These are phyloP conservation scores for Mycena vitilis DNA, from an alignment of 768 basidiomycete species.

Conservation along the genomic window DNA sequence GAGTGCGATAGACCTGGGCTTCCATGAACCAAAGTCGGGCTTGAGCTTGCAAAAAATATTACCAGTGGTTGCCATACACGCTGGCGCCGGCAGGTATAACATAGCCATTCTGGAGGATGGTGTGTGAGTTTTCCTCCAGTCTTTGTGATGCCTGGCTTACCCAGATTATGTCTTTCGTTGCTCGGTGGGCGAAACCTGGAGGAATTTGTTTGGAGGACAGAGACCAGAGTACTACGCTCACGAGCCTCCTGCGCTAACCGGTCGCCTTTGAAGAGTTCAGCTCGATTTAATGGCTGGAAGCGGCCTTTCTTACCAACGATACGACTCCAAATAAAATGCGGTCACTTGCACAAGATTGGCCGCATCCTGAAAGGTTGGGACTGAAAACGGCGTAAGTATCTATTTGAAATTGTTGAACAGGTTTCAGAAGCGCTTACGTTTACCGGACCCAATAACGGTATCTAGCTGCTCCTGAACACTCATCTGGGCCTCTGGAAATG, in stretches of 20 bases:
- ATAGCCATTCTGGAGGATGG: slow-evolving; percentile 51
- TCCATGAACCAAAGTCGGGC: background rate
- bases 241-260: slow-evolving; percentile 59
- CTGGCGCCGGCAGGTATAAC: slow-evolving; percentile 68
- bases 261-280: slow-evolving; percentile 42
- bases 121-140: background rate
- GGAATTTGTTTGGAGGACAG: background rate
- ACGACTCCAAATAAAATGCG: slow-evolving; percentile 63
- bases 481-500: slow-evolving; percentile 63
- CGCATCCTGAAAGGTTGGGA: slow-evolving; percentile 55
- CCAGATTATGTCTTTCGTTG: slow-evolving; percentile 73
- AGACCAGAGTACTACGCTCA: background rate
- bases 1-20: slow-evolving; percentile 62
- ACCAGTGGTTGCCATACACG: slow-evolving; percentile 73
- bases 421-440: slow-evolving; percentile 48
- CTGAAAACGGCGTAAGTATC: slow-evolving; percentile 32
- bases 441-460: slow-evolving; percentile 58
- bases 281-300: background rate
- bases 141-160: slow-evolving; percentile 43
- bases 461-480: slow-evolving; percentile 68
- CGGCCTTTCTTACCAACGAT: slow-evolving; percentile 50
- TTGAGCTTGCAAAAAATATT: slow-evolving; percentile 5
- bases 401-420: background rate
- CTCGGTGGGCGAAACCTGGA: slow-evolving; percentile 69
- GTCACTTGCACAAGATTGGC: slow-evolving; percentile 56